Percentiles rank a stretch among this genome's conserved stretches.
Conservation (phyloP, 2,329 filamentous ascomycete species). For the Penicillium sp. region DNA sequence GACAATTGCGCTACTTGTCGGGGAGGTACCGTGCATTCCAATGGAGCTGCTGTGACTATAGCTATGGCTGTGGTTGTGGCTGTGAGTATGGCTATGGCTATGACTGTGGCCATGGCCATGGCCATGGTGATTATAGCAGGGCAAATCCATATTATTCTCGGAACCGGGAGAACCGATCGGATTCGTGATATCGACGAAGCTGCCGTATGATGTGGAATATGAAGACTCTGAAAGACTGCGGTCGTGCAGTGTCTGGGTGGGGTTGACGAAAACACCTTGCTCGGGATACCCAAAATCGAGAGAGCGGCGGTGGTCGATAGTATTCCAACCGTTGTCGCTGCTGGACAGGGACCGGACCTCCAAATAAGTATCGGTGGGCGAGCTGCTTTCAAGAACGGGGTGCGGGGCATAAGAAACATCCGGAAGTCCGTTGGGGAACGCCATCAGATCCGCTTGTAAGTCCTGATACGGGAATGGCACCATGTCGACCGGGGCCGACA, state of each 20-base stretch:
- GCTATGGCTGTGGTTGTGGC: conserved; percentile 9
- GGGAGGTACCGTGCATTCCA: conserved; percentile 24
- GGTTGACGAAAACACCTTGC: conserved; percentile 77
- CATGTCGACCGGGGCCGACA: conserved; percentile 59
- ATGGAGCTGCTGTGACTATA: conserved; percentile 12
- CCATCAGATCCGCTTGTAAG: conserved; percentile 67
- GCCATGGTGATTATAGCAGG: conserved; percentile 32
- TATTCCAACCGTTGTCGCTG: conserved; percentile 82
- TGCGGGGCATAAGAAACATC: conserved; percentile 45
- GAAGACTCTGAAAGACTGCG: conserved; percentile 84
- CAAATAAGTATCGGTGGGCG: conserved; percentile 74
- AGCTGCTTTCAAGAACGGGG: conserved; percentile 53
- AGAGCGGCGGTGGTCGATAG: conserved; percentile 72
- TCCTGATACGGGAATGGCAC: conserved; percentile 75
- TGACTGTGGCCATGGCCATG: conserved; percentile 10
- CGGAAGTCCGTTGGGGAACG: conserved; percentile 52
- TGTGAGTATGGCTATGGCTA: conserved; percentile 4
- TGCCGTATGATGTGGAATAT: conserved; percentile 68
- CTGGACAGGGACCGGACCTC: conserved; percentile 84
- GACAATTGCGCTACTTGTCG: conserved; percentile 29
- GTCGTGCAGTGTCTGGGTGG: conserved; percentile 83
- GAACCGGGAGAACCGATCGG: conserved; percentile 81
- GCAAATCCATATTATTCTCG: conserved; percentile 66
- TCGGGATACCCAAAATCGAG: conserved; percentile 65
- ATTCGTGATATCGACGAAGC: conserved; percentile 79